Evolutionary conservation across 495 filamentous ascomycete genomes (phyloP).

Genomic region (Collariella sp.): DNA sequence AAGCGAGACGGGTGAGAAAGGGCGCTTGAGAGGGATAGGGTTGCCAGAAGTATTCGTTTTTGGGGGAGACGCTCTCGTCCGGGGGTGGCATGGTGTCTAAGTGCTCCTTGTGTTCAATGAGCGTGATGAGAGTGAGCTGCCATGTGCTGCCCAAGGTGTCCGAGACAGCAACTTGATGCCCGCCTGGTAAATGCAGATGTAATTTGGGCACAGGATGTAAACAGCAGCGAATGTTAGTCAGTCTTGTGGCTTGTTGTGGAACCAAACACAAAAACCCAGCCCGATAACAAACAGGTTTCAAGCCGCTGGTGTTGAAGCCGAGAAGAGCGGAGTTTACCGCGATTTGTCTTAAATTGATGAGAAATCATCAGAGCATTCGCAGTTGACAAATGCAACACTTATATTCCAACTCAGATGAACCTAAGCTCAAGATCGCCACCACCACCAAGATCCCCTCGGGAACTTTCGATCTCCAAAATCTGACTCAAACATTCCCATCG

Average conservation of each 20-base stretch:
- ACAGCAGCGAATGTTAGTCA: background rate
- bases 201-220: background rate
- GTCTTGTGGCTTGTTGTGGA: background rate
- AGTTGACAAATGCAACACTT: background rate
- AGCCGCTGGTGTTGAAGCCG: background rate
- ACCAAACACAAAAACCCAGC: background rate
- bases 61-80: conserved; percentile 22
- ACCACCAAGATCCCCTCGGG: background rate
- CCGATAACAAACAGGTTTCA: background rate
- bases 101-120: conserved; percentile 14
- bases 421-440: background rate
- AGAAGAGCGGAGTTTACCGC: background rate
- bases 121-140: background rate
- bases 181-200: background rate
- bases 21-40: conserved; percentile 50
- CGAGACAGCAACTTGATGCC: background rate
- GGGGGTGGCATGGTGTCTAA: conserved; percentile 14
- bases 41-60: conserved; percentile 58
- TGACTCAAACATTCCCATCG: no score
- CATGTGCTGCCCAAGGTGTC: background rate
- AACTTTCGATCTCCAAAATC: no score
- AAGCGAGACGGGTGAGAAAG: conserved; percentile 57
- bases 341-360: background rate
- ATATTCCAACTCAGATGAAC: background rate
- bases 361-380: background rate